Base-by-base conservation (phyloP, 768 basidiomycete genomes). In the Melanogaster broomeanus region DNA sequence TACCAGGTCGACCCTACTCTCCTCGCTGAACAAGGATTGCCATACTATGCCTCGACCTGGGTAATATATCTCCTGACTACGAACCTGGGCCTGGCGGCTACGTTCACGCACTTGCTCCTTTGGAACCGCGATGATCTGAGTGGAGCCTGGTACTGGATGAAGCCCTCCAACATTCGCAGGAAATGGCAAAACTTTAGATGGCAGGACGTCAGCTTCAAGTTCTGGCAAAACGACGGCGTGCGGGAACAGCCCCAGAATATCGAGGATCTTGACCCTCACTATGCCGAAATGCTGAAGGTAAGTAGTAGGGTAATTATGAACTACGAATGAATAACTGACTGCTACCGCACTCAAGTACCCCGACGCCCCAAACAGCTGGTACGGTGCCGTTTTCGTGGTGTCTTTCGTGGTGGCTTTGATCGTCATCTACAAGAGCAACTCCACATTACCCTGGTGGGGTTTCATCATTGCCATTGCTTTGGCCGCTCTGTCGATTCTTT, bases 401-500 rank as follows among this genome's bases (percentile, higher is more conserved):
- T 66, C 66, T 13, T 76, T 82, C 51, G 69, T 72, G 2, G 78
- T 82, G 65, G 81, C 80, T 0, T 74, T 84, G 70, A 75, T 76
- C 5, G 77, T 78, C 6, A 70, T 77, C 52, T 84, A 84, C 63
- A 76, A 77, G 37, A 78, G 75, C n/a, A 54, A 76, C 46, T 79
- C 82, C 9, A 78, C 75, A 6, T 63, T 85, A 30, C 82, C 83
- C 7, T 83, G 83, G 83, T 83, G 80, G 79, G 79, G 74, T 5
- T 65, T 82, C 48, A 68, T 80, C 50, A 74, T 84, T 19, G 72
- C 75, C n/a, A 60, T 86, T 25, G 63, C 83, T 31, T 67, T 87
- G 47, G 75, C 82, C 0, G 58, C 69, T 3, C 52, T 80, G 31
- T 80, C 76, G 56, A 61, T 81, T 42, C 73, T 81, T 6, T 79